These are phyloP conservation scores for Nitzschia sp. DNA, from an alignment of 108 stramenopile species.

Conservation along the genomic window DNA sequence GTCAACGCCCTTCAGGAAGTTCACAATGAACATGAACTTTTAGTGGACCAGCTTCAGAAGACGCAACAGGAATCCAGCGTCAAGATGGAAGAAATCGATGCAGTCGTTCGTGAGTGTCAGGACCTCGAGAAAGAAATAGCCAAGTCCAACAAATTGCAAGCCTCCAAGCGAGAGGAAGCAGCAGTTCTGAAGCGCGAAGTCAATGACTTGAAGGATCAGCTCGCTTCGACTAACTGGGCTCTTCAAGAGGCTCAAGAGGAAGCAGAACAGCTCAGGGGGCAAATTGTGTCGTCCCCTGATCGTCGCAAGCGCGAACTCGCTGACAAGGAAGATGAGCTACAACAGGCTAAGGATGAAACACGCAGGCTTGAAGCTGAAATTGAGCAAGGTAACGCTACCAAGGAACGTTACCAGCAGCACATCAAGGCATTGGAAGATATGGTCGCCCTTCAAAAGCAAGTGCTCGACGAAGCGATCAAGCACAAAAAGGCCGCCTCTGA, in stretches of 20 bases:
- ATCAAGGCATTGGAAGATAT: conserved; percentile 42
- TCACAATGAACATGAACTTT: conserved; percentile 55
- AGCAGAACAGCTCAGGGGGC: conserved; percentile 58
- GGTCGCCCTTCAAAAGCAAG: conserved; percentile 30
- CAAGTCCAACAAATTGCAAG: conserved; percentile 78
- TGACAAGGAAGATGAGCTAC: conserved; percentile 25
- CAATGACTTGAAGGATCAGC: conserved; percentile 80
- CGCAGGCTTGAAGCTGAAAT: conserved; percentile 32
- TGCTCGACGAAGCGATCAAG: conserved; percentile 47
- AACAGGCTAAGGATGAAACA: conserved; percentile 50
- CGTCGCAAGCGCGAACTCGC: conserved; percentile 38
- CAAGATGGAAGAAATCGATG: conserved; percentile 55
- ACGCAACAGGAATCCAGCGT: conserved; percentile 36
- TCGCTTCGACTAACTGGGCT: conserved; percentile 67
- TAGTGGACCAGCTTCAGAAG: conserved; percentile 52
- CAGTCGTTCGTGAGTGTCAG: conserved; percentile 72
- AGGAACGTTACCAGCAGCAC: conserved; percentile 20
- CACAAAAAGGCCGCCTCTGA: conserved; percentile 36
- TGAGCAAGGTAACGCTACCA: conserved; percentile 21
- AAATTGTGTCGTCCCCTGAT: conserved; percentile 81
- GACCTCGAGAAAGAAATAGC: conserved; percentile 83
- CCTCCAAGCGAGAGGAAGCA: conserved; percentile 76
- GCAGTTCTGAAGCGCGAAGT: conserved; percentile 73
- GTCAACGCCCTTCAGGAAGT: conserved; percentile 67
- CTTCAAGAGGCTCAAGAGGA: conserved; percentile 73